phyloP scores from a whole-genome alignment of 202 grass and related monocot species.

The Setaria viridis region DNA sequence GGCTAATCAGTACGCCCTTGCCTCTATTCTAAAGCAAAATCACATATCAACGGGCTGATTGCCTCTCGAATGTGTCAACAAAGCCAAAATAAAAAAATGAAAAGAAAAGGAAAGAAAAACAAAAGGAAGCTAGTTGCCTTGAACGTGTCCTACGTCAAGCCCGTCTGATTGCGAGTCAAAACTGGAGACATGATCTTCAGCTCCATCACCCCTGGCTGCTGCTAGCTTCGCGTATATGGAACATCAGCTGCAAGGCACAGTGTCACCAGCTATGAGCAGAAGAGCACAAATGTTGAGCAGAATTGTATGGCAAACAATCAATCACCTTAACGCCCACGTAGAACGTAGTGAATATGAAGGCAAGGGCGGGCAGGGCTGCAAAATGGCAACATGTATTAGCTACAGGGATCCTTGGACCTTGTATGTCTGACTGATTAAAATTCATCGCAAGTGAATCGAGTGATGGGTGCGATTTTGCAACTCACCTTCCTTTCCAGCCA shows the following conservation, averaged over 20 bases:
- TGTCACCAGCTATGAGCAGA: conserved; percentile 34
- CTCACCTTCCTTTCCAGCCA: conserved; percentile 76
- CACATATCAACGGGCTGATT: too few species aligned
- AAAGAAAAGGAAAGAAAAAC: neutral
- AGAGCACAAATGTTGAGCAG: neutral
- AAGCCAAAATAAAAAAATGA: too few species aligned
- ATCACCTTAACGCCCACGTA: conserved; percentile 88
- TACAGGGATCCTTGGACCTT: neutral
- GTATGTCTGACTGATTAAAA: neutral
- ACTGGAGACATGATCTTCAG: neutral
- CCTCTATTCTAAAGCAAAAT: too few species aligned
- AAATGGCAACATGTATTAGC: conserved; percentile 35
- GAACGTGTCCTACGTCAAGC: neutral
- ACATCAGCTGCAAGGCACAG: conserved; percentile 75
- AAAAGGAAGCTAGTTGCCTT: neutral
- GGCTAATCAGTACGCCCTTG: too few species aligned
- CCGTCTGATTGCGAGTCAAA: neutral
- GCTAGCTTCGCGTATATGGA: conserved; percentile 69
- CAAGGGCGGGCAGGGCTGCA: conserved; percentile 64
- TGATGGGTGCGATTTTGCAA: conserved; percentile 28
- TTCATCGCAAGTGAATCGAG: neutral
- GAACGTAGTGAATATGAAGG: conserved; percentile 68
- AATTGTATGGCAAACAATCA: conserved; percentile 13
- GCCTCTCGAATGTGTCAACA: too few species aligned
- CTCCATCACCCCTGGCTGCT: conserved; percentile 28